Conservation (phyloP, 140 eudicot genomes). For the Ambrosia hybrid region DNA sequence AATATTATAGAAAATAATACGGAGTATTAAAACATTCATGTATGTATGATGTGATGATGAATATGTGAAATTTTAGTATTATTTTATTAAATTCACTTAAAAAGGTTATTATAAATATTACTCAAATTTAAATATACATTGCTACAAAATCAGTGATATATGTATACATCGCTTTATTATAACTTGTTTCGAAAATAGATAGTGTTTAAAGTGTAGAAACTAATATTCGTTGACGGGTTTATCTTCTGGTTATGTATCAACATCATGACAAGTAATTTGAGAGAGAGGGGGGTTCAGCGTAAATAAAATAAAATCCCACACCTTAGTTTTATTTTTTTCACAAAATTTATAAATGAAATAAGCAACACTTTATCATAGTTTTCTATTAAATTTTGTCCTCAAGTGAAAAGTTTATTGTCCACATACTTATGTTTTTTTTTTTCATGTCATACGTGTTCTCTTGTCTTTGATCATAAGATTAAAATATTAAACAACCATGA, state of each 20-base stretch:
- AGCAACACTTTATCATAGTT: background rate
- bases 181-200: too few relatives aligned
- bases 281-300: background rate
- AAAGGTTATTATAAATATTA: too few relatives aligned
- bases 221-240: background rate
- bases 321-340: background rate
- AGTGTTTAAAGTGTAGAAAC: background rate
- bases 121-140: too few relatives aligned
- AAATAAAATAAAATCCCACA: background rate
- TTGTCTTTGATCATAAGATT: background rate
- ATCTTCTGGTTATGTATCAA: constrained; percentile 14
- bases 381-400: background rate
- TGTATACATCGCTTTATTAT: too few relatives aligned
- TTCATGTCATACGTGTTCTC: background rate
- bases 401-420: background rate
- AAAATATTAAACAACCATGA: background rate
- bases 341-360: background rate
- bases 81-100: too few relatives aligned
- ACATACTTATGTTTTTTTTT: background rate
- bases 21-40: too few relatives aligned
- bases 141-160: too few relatives aligned
- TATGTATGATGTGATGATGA: too few relatives aligned
- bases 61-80: too few relatives aligned
- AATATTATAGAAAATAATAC: background rate
- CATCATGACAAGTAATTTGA: constrained; percentile 19